Evolutionary conservation across 805 yeast species (phyloP).

Genomic region (Suhomyces tanzawaensis): DNA sequence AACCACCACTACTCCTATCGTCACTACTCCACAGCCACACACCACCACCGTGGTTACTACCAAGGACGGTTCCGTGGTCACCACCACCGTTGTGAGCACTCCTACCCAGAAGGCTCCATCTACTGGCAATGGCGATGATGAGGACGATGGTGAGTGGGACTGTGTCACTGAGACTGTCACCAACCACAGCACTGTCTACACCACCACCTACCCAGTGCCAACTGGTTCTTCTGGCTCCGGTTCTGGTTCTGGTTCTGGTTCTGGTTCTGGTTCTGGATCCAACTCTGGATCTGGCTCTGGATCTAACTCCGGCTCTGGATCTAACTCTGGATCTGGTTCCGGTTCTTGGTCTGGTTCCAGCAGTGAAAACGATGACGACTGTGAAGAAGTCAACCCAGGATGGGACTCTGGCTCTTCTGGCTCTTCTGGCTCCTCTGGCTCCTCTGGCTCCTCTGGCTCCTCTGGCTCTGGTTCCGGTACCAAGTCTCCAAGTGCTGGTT

Average conservation of each 20-base stretch:
- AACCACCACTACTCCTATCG: constrained; percentile 4
- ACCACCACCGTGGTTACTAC: constrained; percentile 2
- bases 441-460: constrained; percentile 2
- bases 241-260: constrained; percentile 3
- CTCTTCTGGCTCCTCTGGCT: constrained; percentile 1
- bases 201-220: constrained; percentile 9
- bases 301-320: constrained; percentile 11
- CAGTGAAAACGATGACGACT: constrained; percentile 12
- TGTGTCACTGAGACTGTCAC: constrained; percentile 1
- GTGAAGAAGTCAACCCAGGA: constrained; percentile 10
- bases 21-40: neutral
- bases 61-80: neutral
- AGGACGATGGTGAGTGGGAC: constrained; percentile 11
- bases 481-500: no score
- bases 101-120: no score
- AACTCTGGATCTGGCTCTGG: constrained; percentile 7
- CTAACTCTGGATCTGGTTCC: constrained; percentile 8
- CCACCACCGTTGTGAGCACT: no score
- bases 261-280: constrained; percentile 3
- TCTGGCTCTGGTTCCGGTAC: constrained; percentile 6
- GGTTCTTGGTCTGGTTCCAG: constrained; percentile 8
- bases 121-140: constrained; percentile 7
- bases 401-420: constrained; percentile 1
- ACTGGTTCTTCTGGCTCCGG: constrained; percentile 5
- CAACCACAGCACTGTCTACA: constrained; percentile 8